These are phyloP conservation scores for Oryza longistaminata DNA, from an alignment of 176 grass and related monocot species.

Conservation along the genomic window DNA sequence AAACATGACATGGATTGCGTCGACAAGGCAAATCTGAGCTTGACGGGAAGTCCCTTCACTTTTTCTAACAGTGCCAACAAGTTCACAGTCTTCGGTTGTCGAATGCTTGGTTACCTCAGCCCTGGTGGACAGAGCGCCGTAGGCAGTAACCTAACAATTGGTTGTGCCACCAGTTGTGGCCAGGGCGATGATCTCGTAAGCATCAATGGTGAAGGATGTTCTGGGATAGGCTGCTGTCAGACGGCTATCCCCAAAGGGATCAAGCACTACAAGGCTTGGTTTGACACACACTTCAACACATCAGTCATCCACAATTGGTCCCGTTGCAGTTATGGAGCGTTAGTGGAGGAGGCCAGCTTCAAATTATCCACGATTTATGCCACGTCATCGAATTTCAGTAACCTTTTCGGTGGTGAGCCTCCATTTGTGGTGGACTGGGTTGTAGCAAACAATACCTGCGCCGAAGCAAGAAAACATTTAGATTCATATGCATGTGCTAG, in stretches of 20 bases:
- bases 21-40: not conserved
- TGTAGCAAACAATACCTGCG: not conserved
- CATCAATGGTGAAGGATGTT: not conserved
- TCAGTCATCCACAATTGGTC: not conserved
- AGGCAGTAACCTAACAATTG: accelerated
- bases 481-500: not conserved
- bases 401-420: accelerated
- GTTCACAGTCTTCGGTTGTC: slow-evolving; percentile 9
- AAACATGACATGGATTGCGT: not conserved
- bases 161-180: not conserved
- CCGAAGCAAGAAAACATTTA: accelerated
- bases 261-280: not conserved
- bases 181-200: not conserved
- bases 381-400: not conserved
- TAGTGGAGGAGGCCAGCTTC: slow-evolving; percentile 11
- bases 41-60: not conserved
- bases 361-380: not conserved
- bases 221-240: slow-evolving; percentile 13
- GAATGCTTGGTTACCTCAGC: not conserved
- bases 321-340: slow-evolving; percentile 33
- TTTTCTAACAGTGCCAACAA: slow-evolving; percentile 23
- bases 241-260: not conserved
- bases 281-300: not conserved
- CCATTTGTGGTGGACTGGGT: slow-evolving; percentile 24
- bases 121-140: no score